These are phyloP conservation scores for Cystobasidium tubakii DNA, from an alignment of 768 basidiomycete species.

Conservation along the genomic window DNA sequence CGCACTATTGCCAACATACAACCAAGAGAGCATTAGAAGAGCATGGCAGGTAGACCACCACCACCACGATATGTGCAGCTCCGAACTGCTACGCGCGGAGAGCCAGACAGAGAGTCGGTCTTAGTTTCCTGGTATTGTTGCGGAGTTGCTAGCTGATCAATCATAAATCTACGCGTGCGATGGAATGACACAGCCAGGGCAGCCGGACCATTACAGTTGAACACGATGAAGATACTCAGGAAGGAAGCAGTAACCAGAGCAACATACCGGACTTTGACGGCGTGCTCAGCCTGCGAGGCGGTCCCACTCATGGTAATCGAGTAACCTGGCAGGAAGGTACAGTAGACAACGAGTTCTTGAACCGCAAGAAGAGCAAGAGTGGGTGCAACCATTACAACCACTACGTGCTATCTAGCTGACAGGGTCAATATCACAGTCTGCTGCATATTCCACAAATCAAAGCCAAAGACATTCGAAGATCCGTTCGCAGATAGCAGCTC, in stretches of 20 bases:
- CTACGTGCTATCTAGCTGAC: neutral
- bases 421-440: neutral
- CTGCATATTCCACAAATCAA: conserved; percentile 34
- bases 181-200: conserved; percentile 29
- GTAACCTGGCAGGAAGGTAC: conserved; percentile 29
- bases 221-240: neutral
- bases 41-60: conserved; percentile 11
- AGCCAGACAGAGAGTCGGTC: conserved; percentile 19
- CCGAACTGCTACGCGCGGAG: conserved; percentile 14
- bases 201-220: conserved; percentile 28
- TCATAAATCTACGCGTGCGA: too few relatives aligned
- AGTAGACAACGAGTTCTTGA: conserved; percentile 34
- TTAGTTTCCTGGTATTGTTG: neutral
- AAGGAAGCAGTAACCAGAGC: neutral
- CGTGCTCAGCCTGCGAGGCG: conserved; percentile 20
- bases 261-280: conserved; percentile 15
- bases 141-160: neutral
- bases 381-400: neutral
- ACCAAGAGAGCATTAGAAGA: too few relatives aligned
- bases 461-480: conserved; percentile 32
- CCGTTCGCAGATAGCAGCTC: conserved; percentile 27
- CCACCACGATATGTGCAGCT: conserved; percentile 27
- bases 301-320: conserved; percentile 7
- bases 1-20: too few relatives aligned
- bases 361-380: conserved; percentile 37